A percentile compares a stretch with the other conserved stretches of the same genome.
Evolutionary conservation across 2,329 filamentous ascomycete species (phyloP).

Genomic region (Endocalyx cinctus): DNA sequence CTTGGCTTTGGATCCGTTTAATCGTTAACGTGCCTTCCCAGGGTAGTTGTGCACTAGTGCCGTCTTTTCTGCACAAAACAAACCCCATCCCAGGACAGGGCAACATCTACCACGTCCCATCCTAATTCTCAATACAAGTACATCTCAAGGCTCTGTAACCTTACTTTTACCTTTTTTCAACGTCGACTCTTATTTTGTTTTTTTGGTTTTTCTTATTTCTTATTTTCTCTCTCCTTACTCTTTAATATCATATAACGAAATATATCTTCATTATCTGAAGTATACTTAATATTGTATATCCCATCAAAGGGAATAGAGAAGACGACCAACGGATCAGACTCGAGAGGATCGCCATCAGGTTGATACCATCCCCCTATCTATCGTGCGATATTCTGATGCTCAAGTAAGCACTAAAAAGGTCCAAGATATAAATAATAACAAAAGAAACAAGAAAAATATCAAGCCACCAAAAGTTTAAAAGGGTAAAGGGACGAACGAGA

Average conservation of each 20-base stretch:
- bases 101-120: slow-evolving; percentile 29
- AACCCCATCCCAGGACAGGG: slow-evolving; percentile 25
- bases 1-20: slow-evolving; percentile 24
- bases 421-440: no score
- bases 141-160: slow-evolving; percentile 30
- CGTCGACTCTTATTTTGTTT: slow-evolving; percentile 27
- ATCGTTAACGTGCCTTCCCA: slow-evolving; percentile 22
- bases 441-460: no score
- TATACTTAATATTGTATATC: no score
- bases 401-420: slow-evolving; percentile 6
- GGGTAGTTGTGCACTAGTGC: slow-evolving; percentile 22
- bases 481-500: neutral
- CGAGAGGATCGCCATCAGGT: no score
- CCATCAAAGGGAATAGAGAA: no score
- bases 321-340: no score
- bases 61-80: slow-evolving; percentile 25
- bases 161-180: slow-evolving; percentile 25
- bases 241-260: no score
- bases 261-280: no score
- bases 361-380: no score
- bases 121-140: slow-evolving; percentile 29
- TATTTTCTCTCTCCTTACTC: no score
- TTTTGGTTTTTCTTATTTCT: no score
- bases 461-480: slow-evolving; percentile 6
- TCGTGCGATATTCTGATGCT: slow-evolving; percentile 4